Evolutionary conservation across 2,329 filamentous ascomycete species (phyloP).

Genomic region (Ascocoryne sarcoides): DNA sequence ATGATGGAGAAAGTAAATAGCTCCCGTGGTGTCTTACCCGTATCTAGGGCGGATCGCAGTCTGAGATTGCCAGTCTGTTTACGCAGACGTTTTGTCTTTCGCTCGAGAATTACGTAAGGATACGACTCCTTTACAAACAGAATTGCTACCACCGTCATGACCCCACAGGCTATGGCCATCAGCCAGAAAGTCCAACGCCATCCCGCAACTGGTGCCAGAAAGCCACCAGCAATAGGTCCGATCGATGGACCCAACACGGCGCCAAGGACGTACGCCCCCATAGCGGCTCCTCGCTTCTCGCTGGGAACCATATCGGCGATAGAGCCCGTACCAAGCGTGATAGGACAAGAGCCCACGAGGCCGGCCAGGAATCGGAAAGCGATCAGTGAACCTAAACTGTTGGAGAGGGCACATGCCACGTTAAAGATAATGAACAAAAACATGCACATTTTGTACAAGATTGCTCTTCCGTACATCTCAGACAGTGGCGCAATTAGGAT

Average conservation of each 20-base stretch:
- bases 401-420: constrained; percentile 37
- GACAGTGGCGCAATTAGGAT: constrained; percentile 49
- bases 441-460: constrained; percentile 41
- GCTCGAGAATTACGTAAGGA: neutral
- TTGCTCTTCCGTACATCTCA: constrained; percentile 47
- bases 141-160: neutral
- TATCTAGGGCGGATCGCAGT: neutral
- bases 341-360: constrained; percentile 21
- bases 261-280: constrained; percentile 22
- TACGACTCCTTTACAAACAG: neutral
- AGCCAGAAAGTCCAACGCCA: constrained; percentile 35
- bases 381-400: constrained; percentile 39
- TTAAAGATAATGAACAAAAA: constrained; percentile 38
- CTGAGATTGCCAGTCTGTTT: neutral
- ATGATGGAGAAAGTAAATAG: neutral
- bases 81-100: neutral
- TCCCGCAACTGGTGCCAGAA: constrained; percentile 42
- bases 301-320: constrained; percentile 33
- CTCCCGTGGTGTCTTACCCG: neutral
- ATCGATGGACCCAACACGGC: constrained; percentile 26
- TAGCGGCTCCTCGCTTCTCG: constrained; percentile 26
- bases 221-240: constrained; percentile 24
- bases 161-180: constrained; percentile 41
- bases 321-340: constrained; percentile 39
- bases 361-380: constrained; percentile 54